A percentile compares a stretch with the other conserved stretches of the same genome.
These are phyloP conservation scores for Sodiomyces alkalinus DNA, from an alignment of 2,329 filamentous ascomycete genomes.

Conservation along the genomic window DNA sequence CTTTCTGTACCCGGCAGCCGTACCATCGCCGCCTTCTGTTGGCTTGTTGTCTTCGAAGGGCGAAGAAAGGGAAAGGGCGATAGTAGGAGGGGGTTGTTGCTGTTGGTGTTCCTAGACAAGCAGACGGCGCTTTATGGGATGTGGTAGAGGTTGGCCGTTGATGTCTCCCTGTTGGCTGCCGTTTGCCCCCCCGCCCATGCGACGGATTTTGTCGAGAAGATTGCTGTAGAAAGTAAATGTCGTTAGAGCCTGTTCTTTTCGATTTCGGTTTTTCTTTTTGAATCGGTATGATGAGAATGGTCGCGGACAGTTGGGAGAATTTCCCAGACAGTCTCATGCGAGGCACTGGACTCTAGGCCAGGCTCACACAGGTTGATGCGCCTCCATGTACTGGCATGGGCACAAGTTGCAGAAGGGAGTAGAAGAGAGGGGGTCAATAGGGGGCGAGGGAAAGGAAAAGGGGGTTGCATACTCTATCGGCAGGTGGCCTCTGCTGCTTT, in stretches of 20 bases:
- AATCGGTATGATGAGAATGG: too few species aligned
- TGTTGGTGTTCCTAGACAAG: constrained; percentile 19
- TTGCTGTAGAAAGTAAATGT: constrained; percentile 22
- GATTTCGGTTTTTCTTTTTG: too few species aligned
- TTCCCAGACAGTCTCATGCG: too few species aligned
- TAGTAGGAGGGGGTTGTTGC: too few species aligned
- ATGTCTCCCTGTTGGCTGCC: constrained; percentile 15
- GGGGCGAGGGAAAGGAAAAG: constrained; percentile 10
- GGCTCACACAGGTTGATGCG: too few species aligned
- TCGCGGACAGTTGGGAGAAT: too few species aligned
- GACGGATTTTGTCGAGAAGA: constrained; percentile 39
- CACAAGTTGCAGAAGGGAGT: background rate
- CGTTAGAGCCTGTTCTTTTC: constrained; percentile 19
- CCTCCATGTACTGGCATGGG: too few species aligned
- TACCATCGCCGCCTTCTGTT: too few species aligned
- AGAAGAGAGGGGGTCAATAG: constrained; percentile 10
- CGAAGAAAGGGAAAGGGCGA: too few species aligned
- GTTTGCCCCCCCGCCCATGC: constrained; percentile 23
- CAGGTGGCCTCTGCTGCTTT: constrained; percentile 37
- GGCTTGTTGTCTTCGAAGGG: too few species aligned
- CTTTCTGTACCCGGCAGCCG: too few species aligned
- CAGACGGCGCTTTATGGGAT: constrained; percentile 30
- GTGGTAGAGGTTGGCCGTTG: constrained; percentile 19
- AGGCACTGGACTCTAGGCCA: too few species aligned
- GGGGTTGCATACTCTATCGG: constrained; percentile 38